Conservation (phyloP, 176 grass and related monocot genomes). For the Musa acuminata region DNA sequence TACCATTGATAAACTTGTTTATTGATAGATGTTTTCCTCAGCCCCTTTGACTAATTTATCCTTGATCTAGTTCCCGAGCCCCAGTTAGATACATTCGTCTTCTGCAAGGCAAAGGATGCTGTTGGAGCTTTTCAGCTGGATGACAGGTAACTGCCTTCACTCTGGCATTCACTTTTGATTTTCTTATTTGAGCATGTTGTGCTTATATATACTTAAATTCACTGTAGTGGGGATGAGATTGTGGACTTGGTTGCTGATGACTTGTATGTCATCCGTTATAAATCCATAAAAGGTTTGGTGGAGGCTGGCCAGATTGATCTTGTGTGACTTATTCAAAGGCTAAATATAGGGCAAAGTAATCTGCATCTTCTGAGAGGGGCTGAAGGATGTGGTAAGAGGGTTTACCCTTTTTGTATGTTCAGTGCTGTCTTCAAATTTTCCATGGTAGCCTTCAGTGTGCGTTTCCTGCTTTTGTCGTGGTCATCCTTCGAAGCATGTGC, state of each 20-base stretch:
- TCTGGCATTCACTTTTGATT: slow-evolving; percentile 3
- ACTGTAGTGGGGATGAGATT: slow-evolving; percentile 74
- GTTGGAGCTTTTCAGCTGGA: slow-evolving; percentile 94
- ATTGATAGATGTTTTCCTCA: background rate
- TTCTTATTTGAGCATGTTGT: background rate
- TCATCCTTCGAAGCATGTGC: background rate
- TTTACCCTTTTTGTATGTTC: background rate
- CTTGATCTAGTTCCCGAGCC: slow-evolving; percentile 51
- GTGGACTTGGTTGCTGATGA: slow-evolving; percentile 87
- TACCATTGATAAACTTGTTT: background rate
- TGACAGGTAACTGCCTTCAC: slow-evolving; percentile 48
- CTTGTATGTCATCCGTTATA: slow-evolving; percentile 86
- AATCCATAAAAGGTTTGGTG: slow-evolving; percentile 73
- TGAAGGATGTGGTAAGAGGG: slow-evolving; percentile 1
- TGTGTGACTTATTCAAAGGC: slow-evolving; percentile 30
- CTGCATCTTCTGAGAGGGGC: background rate
- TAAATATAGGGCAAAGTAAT: background rate
- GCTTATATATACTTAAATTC: slow-evolving; percentile 10
- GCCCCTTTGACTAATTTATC: background rate
- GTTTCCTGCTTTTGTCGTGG: background rate
- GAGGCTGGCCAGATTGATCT: slow-evolving; percentile 55
- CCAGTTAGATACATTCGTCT: slow-evolving; percentile 78
- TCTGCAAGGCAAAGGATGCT: slow-evolving; percentile 82
- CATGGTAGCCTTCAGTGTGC: background rate
- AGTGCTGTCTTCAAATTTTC: background rate